Base-by-base conservation (phyloP, 139 green algal species). In the Chlamydomonas sp. region DNA sequence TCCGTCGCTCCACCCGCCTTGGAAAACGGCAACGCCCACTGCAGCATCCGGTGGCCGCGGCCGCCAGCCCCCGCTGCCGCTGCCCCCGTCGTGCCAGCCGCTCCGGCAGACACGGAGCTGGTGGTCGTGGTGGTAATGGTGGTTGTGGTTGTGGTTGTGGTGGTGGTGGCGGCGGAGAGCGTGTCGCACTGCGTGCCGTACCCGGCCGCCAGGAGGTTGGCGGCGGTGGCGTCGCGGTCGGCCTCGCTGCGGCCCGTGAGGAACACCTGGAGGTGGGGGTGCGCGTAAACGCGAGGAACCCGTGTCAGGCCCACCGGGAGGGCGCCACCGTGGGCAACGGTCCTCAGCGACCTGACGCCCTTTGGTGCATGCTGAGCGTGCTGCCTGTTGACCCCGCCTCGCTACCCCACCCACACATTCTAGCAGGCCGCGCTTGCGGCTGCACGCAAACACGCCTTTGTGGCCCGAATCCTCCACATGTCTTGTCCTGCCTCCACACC, bases 191-290 rank as follows among this genome's bases (percentile, higher is more conserved):
- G 83, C 18, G 14, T 18, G 17, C 94, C 94, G 80, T 94, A 95
- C 15, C 87, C 87, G 17, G 15, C 94, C 87, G 78, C 86, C 88
- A 3, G 16, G 49, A 96, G 90, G 84, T 96, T 96, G 49, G 61
- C 49, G 16, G 77, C 90, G 10, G 94, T 96, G 57, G 79, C 59
- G 20, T 85, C 31, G 12, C 93, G 87, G 0, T 7, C 68, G 58
- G 75, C 75, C 83, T 94, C 91, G 58, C 16, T 84, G 60, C 94
- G 91, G 64, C 93, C 94, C 57, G 94, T 96, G 67, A 96, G 85
- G 86, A 96, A 94, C 0, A 92, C 91, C 86, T 86, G 80, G 59
- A 74, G 68, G 81, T 62, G 49, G 12, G 15, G 79, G 20, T 5
- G 66, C 63, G 63, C 20, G 49, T 63, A 14, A 61, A 10, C 9